Base-by-base conservation (phyloP, 179 eudicot species). In the Carnegiea gigantea region DNA sequence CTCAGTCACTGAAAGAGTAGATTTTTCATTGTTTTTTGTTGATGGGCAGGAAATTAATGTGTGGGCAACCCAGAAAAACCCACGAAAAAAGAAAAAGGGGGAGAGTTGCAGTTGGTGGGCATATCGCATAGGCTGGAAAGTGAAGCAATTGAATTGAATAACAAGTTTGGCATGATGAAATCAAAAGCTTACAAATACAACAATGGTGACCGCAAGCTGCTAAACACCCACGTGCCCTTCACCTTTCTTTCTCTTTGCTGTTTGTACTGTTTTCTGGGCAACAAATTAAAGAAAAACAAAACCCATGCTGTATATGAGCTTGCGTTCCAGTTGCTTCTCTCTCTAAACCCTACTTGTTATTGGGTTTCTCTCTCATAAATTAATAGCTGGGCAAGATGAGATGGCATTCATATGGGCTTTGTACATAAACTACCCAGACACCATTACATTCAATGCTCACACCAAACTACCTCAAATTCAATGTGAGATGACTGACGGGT, bases 171-270 rank as follows among this genome's bases (percentile, higher is more conserved):
- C 0, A 51, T 51, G 80, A 17, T 64, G 44, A 40, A 40, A 5
- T 78, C 46, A 72, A 71, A 73, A 85, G 88, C 88, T 83, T 78
- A 86, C 75, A 78, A 77, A 73, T 72, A 80, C 80, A 86, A 83
- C 83, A 80, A 86, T 86, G 88, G 86, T 83, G 80, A 76, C 82
- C 84, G 80, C 82, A 86, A 80, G 23, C 81, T 80, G 85, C 65
- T 83, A 68, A 83, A 80, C 38, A 21, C 68, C 80, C 88, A 86
- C 77, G 87, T 85, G 87, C 77, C 49, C 9, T 40, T 28, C 78
- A 62, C 53, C 48, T 8, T 1, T 21, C 78, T 84, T 2, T 62
- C 62, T 77, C 70, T 77, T 24, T 43, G 30, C 6, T 28, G 8
- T 49, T 2, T 30, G 30, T 72, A 48, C 73, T 70, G 40, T 36